phyloP scores from a whole-genome alignment of 805 yeast genomes.

The Wickerhamomyces sydowiorum region DNA sequence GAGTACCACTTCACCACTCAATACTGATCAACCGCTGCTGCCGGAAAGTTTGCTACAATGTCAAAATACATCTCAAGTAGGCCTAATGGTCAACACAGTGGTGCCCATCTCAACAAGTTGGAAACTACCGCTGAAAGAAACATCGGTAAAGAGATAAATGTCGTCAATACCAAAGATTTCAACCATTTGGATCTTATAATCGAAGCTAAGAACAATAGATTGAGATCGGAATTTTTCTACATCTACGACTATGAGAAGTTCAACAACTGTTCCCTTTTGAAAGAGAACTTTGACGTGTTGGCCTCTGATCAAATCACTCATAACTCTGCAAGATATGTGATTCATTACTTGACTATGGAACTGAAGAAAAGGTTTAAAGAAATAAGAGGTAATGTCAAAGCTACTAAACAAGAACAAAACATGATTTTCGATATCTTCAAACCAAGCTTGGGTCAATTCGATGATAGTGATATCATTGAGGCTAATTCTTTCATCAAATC shows the following conservation, averaged over 20 bases:
- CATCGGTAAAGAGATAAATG: constrained; percentile 21
- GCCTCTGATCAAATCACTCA: constrained; percentile 21
- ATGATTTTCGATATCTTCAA: constrained; percentile 27
- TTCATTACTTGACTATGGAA: constrained; percentile 27
- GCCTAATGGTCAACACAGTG: not conserved
- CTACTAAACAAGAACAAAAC: constrained; percentile 12
- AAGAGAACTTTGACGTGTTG: constrained; percentile 19
- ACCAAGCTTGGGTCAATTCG: constrained; percentile 29
- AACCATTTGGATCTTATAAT: constrained; percentile 21
- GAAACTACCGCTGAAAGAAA: constrained; percentile 21
- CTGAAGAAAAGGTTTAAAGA: constrained; percentile 21
- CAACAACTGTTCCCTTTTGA: constrained; percentile 21
- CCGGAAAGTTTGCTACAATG: no score
- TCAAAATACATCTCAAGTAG: not conserved
- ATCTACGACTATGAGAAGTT: constrained; percentile 27
- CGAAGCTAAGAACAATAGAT: constrained; percentile 24
- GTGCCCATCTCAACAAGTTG: constrained; percentile 4
- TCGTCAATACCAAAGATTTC: constrained; percentile 19
- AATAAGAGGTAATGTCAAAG: constrained; percentile 8
- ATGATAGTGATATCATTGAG: constrained; percentile 22
- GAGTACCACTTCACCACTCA: no score
- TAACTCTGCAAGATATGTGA: constrained; percentile 27
- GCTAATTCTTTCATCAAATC: constrained; percentile 22
- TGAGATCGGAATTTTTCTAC: constrained; percentile 25
- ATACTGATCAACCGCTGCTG: no score